phyloP scores from a whole-genome alignment of 2,329 filamentous ascomycete species.

The Phialophora verrucosa region DNA sequence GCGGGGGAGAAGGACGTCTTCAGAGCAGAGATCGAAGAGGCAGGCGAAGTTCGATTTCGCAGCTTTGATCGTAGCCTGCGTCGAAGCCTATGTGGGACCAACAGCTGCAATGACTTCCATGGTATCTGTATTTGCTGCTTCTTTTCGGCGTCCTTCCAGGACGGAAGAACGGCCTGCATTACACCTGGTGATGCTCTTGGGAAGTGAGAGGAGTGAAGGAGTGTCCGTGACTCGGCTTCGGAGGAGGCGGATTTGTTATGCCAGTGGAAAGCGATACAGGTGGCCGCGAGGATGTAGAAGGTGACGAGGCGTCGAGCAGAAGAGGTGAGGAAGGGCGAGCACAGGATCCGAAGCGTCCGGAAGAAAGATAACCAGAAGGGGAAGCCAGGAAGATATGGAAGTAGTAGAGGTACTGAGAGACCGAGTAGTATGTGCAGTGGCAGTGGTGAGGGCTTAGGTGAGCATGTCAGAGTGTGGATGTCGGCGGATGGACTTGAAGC shows the following conservation, averaged over 20 bases:
- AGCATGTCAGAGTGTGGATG: constrained; percentile 33
- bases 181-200: constrained; percentile 19
- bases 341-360: constrained; percentile 30
- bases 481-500: constrained; percentile 27
- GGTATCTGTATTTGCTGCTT: constrained; percentile 54
- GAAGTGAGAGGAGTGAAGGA: background rate
- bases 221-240: background rate
- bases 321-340: constrained; percentile 21
- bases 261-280: constrained; percentile 2
- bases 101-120: constrained; percentile 57
- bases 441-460: constrained; percentile 33
- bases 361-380: constrained; percentile 22
- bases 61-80: constrained; percentile 72
- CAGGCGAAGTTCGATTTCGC: constrained; percentile 68
- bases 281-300: constrained; percentile 18
- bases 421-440: constrained; percentile 12
- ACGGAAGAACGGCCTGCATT: constrained; percentile 42
- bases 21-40: constrained; percentile 75
- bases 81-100: constrained; percentile 68
- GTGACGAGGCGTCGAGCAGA: constrained; percentile 16
- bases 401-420: constrained; percentile 16
- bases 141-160: constrained; percentile 56
- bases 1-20: constrained; percentile 81
- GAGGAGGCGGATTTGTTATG: background rate
- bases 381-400: constrained; percentile 23